phyloP scores from a whole-genome alignment of 1,139 yeast species.

The Yamadazyma taylorii region DNA sequence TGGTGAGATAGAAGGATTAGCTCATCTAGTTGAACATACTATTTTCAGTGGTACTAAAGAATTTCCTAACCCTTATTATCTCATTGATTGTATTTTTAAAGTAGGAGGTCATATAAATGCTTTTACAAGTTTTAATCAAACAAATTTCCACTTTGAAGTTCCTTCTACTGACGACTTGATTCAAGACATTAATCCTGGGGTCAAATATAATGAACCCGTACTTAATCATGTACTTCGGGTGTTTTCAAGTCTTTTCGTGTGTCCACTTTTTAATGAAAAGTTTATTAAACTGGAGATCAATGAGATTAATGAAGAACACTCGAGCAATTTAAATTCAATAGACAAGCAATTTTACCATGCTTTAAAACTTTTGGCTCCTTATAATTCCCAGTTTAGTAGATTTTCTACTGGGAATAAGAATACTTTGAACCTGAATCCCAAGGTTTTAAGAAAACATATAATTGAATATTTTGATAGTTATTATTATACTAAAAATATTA shows the following conservation, averaged over 20 bases:
- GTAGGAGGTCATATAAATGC: conserved; percentile 66
- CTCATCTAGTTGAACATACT: conserved; percentile 76
- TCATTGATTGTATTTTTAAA: conserved; percentile 41
- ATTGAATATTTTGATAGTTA: conserved; percentile 26
- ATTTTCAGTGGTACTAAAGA: conserved; percentile 57
- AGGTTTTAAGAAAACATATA: conserved; percentile 22
- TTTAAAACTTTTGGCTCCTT: conserved; percentile 47
- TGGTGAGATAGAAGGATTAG: conserved; percentile 57
- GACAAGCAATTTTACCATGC: conserved; percentile 60
- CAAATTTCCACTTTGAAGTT: conserved; percentile 60
- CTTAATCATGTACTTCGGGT: conserved; percentile 47
- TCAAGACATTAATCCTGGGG: conserved; percentile 3
- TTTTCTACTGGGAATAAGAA: conserved; percentile 48
- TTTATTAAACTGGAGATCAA: conserved; percentile 50
- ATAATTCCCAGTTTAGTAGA: conserved; percentile 40
- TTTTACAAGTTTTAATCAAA: conserved; percentile 62
- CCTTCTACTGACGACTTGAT: conserved; percentile 35
- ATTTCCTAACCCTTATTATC: conserved; percentile 48
- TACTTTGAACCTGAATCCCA: conserved; percentile 26
- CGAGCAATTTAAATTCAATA: conserved; percentile 40
- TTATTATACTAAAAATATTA: conserved; percentile 44
- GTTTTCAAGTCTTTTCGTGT: conserved; percentile 51
- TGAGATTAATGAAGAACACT: conserved; percentile 67
- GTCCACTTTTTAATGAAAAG: conserved; percentile 48
- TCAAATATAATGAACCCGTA: conserved; percentile 25